Percentiles rank a stretch among this genome's conserved stretches.
These are phyloP conservation scores for Citrus sp. DNA, from an alignment of 345 rosid species.

Conservation along the genomic window DNA sequence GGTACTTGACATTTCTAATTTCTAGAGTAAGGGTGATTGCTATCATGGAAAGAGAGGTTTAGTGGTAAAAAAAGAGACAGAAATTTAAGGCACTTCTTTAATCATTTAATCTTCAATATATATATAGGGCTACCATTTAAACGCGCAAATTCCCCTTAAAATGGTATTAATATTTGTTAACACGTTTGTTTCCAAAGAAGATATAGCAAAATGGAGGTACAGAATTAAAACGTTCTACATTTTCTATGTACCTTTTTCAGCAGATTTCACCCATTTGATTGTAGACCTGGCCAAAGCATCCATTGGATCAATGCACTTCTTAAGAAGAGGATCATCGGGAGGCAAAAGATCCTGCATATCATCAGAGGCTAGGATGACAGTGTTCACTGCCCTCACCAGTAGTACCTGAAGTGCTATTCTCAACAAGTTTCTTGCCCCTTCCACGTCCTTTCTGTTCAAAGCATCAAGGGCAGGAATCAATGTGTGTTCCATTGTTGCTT, in stretches of 20 bases:
- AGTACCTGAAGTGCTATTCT: conserved; percentile 54
- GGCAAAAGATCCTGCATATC: conserved; percentile 36
- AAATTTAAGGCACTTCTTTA: not conserved
- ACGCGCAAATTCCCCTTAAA: not conserved
- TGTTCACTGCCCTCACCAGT: conserved; percentile 49
- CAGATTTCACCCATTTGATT: conserved; percentile 36
- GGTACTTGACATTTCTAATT: no score
- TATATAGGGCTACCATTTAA: not conserved
- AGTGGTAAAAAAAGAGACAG: no score
- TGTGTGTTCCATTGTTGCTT: conserved; percentile 48
- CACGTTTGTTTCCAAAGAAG: not conserved
- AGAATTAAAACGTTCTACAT: not conserved
- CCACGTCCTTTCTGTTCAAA: conserved; percentile 37
- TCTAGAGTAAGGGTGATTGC: no score
- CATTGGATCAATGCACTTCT: conserved; percentile 44
- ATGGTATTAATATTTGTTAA: not conserved
- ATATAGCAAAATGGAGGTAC: not conserved
- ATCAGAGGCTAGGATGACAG: conserved; percentile 37
- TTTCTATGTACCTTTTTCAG: conserved; percentile 19
- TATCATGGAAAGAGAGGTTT: no score
- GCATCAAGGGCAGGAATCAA: conserved; percentile 47
- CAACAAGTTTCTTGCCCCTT: conserved; percentile 48
- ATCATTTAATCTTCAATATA: not conserved
- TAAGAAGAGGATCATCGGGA: conserved; percentile 48
- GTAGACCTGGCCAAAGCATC: conserved; percentile 44